Evolutionary conservation across 805 yeast genomes (phyloP).

Genomic region (Myxozyma mucilagina): DNA sequence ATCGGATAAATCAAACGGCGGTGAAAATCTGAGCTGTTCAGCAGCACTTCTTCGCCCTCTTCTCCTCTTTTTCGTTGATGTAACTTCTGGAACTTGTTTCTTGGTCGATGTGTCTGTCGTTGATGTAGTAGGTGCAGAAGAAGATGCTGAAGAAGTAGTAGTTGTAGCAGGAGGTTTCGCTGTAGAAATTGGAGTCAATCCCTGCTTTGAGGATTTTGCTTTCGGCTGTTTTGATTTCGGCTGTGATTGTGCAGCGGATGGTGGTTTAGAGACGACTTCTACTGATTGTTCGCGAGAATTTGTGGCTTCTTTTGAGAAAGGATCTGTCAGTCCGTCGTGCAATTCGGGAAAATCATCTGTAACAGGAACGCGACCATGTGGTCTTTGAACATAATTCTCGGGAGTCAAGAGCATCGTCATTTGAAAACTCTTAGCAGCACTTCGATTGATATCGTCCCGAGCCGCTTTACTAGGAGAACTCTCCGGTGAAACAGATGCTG

Average conservation of each 20-base stretch:
- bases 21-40: no score
- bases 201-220: no score
- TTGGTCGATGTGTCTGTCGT: not conserved
- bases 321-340: not conserved
- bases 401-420: slow-evolving; percentile 6
- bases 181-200: no score
- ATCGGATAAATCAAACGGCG: no score
- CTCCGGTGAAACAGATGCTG: not conserved
- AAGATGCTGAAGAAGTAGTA: not conserved
- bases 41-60: not conserved
- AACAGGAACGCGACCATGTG: not conserved
- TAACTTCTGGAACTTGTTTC: not conserved
- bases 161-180: not conserved
- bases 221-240: no score
- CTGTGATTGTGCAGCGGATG: no score
- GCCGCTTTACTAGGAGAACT: not conserved
- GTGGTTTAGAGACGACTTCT: not conserved
- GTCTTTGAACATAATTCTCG: not conserved
- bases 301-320: no score
- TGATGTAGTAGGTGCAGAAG: not conserved
- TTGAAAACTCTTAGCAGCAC: slow-evolving; percentile 1
- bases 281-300: not conserved
- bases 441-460: not conserved
- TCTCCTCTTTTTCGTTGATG: not conserved
- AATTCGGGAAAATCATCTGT: not conserved